Base-by-base conservation (phyloP, 2,329 filamentous ascomycete genomes). In the Diplodia mutila region DNA sequence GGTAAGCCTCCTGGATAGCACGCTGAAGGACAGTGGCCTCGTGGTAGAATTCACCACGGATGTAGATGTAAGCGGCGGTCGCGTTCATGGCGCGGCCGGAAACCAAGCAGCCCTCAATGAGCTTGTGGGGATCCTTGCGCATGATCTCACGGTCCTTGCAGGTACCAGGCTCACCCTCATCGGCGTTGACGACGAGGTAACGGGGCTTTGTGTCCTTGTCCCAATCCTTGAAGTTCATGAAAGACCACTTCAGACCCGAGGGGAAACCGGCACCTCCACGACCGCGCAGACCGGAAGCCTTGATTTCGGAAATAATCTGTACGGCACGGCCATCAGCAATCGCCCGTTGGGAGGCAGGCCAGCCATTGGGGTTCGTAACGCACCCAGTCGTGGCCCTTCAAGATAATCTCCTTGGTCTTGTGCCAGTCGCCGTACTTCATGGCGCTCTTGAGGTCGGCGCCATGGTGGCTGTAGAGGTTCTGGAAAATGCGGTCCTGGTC, bases 201-300 rank as follows among this genome's bases (percentile, higher is more conserved):
- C 95, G 90, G 72, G 95, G 95, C 83, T 97, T 97, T 75, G 82
- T 91, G 80, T 98, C 95, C 84, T 99, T 97, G 76, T 99, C 94
- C 95, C 95, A 99, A 76, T 93, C 95, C 84, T 97, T 97, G 86
- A 94, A 94, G 86, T 99, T 99, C 95, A 99, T 99, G 83, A 99
- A 99, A 61, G 94, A 97, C 92, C 95, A 99, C 94, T 99, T 99
- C 85, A 99, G 85, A 71, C 95, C 95, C 48, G 94, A 98, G 70
- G 95, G 95, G 81, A 99, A 99, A 77, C 95, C 95, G 81, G 95
- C 95, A 83, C 95, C 95, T 82, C 95, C 95, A 84, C 95, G 91
- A 75, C 95, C 95, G 82, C 95, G 89, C 71, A 99, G 88, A 75
- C 95, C 95, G 14, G 95, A 99, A 32, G 94, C 89, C 87, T 99